Evolutionary conservation across 345 rosid genomes (phyloP), one percentile per base, ranked within the genome.

Genomic region (Eucalyptus camaldulensis): DNA sequence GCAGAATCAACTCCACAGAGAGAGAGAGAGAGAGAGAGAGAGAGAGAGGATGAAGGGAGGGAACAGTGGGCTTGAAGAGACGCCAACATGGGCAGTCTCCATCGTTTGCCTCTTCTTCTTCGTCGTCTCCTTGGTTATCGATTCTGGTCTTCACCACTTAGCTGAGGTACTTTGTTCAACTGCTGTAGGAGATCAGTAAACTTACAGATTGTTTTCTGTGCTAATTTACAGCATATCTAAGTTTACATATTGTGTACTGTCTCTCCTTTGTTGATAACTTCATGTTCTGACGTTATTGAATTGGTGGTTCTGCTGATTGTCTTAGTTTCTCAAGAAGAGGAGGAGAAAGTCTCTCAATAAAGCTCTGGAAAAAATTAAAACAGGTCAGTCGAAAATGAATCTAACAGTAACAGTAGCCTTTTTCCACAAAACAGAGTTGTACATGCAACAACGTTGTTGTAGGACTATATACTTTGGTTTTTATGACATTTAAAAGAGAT

Each of bases 71-170:
- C 90, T 91, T 81, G 91, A 91, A 53, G 43, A 86, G 19, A 89
- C 92, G 7, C 92, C 92, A 50, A 91, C 88, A 24, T 91, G 91
- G 92, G 92, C 89, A 21, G 88, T 88, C 87, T 89, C 91, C 7
- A 49, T 89, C 86, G 54, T 91, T 88, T 88, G 91, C 72, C 87
- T 89, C 21, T 88, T 90, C 62, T 80, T 91, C 67, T 86, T 88
- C 87, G 45, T 91, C 44, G 27, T 88, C 10, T 89, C 90, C 37
- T 65, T 83, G 60, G 10, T 56, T 9, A 76, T 89, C 80, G 92
- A 91, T 37, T 87, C 80, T 65, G 86, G 53, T 24, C 90, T 91
- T 62, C 92, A 88, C 65, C 51, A 53, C 80, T 49, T 91, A 50
- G n/a, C 88, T 33, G 10, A 91, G 90, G 92, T 91, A 87, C 40